Evolutionary conservation across 768 basidiomycete genomes (phyloP).

Genomic region (Suillus lakei): DNA sequence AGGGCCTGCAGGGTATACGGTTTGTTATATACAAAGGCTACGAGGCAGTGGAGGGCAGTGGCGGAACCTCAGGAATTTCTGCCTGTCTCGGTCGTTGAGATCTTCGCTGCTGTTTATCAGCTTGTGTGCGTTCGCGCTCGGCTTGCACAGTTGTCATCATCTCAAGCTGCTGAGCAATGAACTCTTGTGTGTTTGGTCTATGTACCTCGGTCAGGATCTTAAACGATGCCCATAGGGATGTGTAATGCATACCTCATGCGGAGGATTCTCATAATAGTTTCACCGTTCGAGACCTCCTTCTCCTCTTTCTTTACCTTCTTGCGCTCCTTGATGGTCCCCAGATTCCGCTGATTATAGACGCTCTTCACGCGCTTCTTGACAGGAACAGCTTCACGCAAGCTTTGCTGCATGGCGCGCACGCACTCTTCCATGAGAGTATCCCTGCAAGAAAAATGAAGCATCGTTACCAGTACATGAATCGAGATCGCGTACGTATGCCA

Average conservation of each 20-base stretch:
- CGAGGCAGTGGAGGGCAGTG: slow-evolving; percentile 29
- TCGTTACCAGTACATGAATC: slow-evolving; percentile 1
- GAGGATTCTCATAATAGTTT: slow-evolving; percentile 93
- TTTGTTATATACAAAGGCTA: slow-evolving; percentile 19
- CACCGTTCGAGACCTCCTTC: slow-evolving; percentile 75
- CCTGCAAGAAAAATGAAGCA: slow-evolving; percentile 40
- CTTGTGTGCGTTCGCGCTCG: slow-evolving; percentile 77
- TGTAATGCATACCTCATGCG: slow-evolving; percentile 79
- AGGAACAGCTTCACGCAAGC: slow-evolving; percentile 70
- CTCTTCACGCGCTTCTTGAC: slow-evolving; percentile 92
- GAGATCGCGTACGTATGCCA: slow-evolving; percentile 77
- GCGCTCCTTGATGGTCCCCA: slow-evolving; percentile 93
- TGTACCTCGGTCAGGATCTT: background rate
- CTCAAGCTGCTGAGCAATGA: slow-evolving; percentile 85
- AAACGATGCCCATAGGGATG: background rate
- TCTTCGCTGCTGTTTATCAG: slow-evolving; percentile 62
- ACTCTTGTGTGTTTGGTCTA: slow-evolving; percentile 82
- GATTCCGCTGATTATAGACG: slow-evolving; percentile 89
- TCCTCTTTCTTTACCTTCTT: slow-evolving; percentile 91
- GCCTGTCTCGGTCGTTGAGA: slow-evolving; percentile 54
- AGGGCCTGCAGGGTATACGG: slow-evolving; percentile 28
- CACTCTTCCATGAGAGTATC: slow-evolving; percentile 93
- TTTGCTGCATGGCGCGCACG: slow-evolving; percentile 93
- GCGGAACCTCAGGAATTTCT: slow-evolving; percentile 31
- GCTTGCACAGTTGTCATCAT: slow-evolving; percentile 83